phyloP scores from a whole-genome alignment of 495 filamentous ascomycete species.

The Chaetomidium leptoderma region DNA sequence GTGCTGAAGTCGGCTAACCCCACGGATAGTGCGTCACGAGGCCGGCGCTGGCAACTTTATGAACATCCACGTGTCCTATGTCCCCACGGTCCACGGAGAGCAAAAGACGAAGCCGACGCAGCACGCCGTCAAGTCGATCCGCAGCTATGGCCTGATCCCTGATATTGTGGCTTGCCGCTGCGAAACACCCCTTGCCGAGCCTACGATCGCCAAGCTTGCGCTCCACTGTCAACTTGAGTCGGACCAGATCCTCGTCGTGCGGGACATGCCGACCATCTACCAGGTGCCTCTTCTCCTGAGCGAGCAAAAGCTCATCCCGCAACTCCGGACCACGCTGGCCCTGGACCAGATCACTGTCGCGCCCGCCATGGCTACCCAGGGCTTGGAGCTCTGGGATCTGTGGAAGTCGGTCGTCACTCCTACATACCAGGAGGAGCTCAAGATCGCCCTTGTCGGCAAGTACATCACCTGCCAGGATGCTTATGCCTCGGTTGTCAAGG shows the following conservation, averaged over 20 bases:
- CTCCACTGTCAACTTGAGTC: conserved; percentile 75
- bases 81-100: conserved; percentile 70
- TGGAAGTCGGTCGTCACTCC: conserved; percentile 65
- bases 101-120: conserved; percentile 98
- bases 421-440: conserved; percentile 55
- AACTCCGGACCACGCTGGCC: conserved; percentile 55
- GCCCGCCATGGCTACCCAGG: conserved; percentile 50
- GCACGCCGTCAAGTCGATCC: conserved; percentile 73
- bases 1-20: conserved; percentile 45
- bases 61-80: conserved; percentile 77
- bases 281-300: conserved; percentile 89
- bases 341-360: conserved; percentile 51
- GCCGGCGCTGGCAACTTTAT: conserved; percentile 73
- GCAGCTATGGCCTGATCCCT: conserved; percentile 76
- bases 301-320: conserved; percentile 64
- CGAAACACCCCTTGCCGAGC: conserved; percentile 61
- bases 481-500: conserved; percentile 77
- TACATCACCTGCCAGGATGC: conserved; percentile 74
- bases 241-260: conserved; percentile 79
- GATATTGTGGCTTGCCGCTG: conserved; percentile 92
- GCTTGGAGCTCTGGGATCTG: conserved; percentile 61
- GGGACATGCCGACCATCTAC: conserved; percentile 81
- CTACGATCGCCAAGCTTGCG: conserved; percentile 84
- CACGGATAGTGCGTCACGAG: conserved; percentile 10
- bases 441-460: conserved; percentile 88